These are phyloP conservation scores for Tubosaeta sp. DNA, from an alignment of 768 basidiomycete genomes.

Conservation along the genomic window DNA sequence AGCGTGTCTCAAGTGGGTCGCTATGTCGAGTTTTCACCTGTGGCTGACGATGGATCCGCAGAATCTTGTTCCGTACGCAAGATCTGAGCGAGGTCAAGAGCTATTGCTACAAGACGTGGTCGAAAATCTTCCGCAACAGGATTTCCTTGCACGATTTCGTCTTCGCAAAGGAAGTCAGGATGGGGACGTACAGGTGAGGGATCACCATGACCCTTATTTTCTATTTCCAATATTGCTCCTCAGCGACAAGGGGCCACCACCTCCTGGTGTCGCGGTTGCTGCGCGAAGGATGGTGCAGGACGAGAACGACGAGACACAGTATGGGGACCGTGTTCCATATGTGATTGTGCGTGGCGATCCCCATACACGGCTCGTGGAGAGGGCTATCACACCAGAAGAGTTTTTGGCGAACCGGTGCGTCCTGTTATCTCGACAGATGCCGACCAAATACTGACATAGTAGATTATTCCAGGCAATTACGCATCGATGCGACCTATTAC, in stretches of 20 bases:
- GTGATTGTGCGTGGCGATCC: slow-evolving; percentile 70
- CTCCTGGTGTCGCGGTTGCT: slow-evolving; percentile 89
- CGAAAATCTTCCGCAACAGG: slow-evolving; percentile 74
- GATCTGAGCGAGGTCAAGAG: slow-evolving; percentile 87
- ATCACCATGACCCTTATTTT: background rate
- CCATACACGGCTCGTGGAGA: slow-evolving; percentile 63
- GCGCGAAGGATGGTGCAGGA: slow-evolving; percentile 70
- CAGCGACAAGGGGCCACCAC: slow-evolving; percentile 82
- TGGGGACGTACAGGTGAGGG: slow-evolving; percentile 86
- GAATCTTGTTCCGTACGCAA: slow-evolving; percentile 86
- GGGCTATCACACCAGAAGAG: slow-evolving; percentile 71
- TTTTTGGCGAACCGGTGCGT: slow-evolving; percentile 60
- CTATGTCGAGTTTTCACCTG: background rate
- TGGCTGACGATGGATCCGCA: slow-evolving; percentile 28
- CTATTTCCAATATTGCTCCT: background rate
- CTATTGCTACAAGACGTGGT: slow-evolving; percentile 83
- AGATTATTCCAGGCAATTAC: slow-evolving; percentile 46
- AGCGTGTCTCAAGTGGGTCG: slow-evolving; percentile 72
- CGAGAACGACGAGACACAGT: slow-evolving; percentile 80
- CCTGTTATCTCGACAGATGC: background rate
- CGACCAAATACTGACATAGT: background rate
- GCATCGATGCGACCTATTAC: slow-evolving; percentile 87
- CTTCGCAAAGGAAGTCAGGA: slow-evolving; percentile 87
- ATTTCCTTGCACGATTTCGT: slow-evolving; percentile 90
- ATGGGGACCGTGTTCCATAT: slow-evolving; percentile 92